Conservation (phyloP, 2,329 filamentous ascomycete genomes). For the Colletotrichum nymphaeae region DNA sequence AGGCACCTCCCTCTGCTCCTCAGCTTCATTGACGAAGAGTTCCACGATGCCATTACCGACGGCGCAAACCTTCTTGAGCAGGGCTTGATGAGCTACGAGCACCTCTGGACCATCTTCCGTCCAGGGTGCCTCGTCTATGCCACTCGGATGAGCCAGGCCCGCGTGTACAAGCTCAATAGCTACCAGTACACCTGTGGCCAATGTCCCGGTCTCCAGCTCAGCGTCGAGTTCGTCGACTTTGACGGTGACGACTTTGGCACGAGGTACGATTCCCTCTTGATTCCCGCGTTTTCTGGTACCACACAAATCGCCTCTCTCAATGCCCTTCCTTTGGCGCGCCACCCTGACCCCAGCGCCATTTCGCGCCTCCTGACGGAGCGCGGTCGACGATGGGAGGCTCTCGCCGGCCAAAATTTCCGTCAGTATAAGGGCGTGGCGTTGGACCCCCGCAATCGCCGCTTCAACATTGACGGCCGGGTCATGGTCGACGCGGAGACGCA, state of each 20-base stretch:
- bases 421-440: conserved; percentile 54
- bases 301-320: conserved; percentile 54
- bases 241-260: conserved; percentile 60
- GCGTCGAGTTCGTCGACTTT: conserved; percentile 55
- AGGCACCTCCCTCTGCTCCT: conserved; percentile 52
- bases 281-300: conserved; percentile 55
- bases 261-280: conserved; percentile 45
- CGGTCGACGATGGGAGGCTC: conserved; percentile 56
- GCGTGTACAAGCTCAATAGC: conserved; percentile 50
- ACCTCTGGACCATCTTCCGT: conserved; percentile 65
- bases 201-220: conserved; percentile 40
- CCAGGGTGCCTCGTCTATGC: conserved; percentile 56
- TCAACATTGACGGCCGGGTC: conserved; percentile 86
- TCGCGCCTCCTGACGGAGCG: conserved; percentile 48
- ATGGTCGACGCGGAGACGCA: conserved; percentile 90
- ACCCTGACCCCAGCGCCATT: conserved; percentile 51
- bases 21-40: conserved; percentile 59
- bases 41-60: conserved; percentile 60
- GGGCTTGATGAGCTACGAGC: conserved; percentile 62
- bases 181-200: conserved; percentile 51
- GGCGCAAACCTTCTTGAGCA: conserved; percentile 63
- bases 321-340: conserved; percentile 56
- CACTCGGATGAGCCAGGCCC: conserved; percentile 50
- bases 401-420: conserved; percentile 60
- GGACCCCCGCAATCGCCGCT: conserved; percentile 43